Base-by-base conservation (phyloP, 169 alveolate genomes). In the Plasmodium coatneyi region DNA sequence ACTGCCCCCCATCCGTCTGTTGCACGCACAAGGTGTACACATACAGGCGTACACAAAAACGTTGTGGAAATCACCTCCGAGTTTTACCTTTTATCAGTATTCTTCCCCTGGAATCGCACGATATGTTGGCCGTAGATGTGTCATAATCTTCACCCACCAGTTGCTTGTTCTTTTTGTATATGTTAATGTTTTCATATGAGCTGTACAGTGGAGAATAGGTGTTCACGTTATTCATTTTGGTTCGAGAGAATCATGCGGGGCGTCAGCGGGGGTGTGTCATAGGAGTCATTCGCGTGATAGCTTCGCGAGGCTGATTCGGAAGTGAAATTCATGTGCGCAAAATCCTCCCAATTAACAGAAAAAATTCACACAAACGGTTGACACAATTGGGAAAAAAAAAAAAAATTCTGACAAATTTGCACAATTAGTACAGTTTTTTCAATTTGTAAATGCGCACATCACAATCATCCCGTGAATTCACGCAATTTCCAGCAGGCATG, bases 21-120 rank as follows among this genome's bases (percentile, higher is more conserved):
- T n/a, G 5, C 32, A 60, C 32, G 74, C 32, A 60, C n/a, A 60
- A 25, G 32, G 74, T 60, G 74, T 25, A 7, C 74, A 60, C 14
- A 60, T 60, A 60, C 32, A 19, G 32, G 74, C 22, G 28, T 32
- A 5, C 19, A 22, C 71, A 89, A 7, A 84, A n/a, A n/a, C 1
- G 39, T 7, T 83, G 22, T 12, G 72, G 46, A 41, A 66, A 66
- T 60, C 3, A 49, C 6, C 28, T 66, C 14, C 72, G 22, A 10
- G 22, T 7, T 54, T n/a, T 89, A 89, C 90, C 90, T 70, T 89
- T 89, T 43, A 89, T 39, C 80, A 89, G 71, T 79, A 89, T 89
- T 25, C 89, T 89, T 60, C 94, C 94, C 32, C 43, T 89, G n/a
- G 94, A 56, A 46, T 54, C 94, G 49, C 94, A 89, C 39, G 94